A percentile compares a stretch with the other conserved stretches of the same genome.
Conservation (phyloP, 1,284 basidiomycete genomes). For the Xerocomus minutiporus region DNA sequence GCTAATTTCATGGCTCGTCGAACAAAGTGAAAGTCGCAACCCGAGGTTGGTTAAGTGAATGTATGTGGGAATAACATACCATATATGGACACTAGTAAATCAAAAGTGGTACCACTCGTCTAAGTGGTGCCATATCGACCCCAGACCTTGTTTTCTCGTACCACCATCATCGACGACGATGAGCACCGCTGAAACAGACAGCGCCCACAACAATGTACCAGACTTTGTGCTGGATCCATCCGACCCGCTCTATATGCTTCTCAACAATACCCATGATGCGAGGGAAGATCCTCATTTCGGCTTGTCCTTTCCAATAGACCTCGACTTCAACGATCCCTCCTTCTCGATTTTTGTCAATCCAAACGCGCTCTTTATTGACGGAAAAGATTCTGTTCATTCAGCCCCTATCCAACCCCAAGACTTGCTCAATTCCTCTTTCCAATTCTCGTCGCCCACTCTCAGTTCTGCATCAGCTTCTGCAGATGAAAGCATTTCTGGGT, state of each 20-base stretch:
- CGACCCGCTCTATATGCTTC: conserved; percentile 52
- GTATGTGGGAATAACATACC: conserved; percentile 26
- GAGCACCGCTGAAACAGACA: conserved; percentile 16
- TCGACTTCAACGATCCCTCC: conserved; percentile 44
- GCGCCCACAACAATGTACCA: conserved; percentile 1
- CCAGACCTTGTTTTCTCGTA: not conserved
- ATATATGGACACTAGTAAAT: conserved; percentile 10
- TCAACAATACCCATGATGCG: conserved; percentile 40
- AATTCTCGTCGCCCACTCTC: conserved; percentile 36
- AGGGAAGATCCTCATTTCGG: conserved; percentile 46
- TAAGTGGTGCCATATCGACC: conserved; percentile 23
- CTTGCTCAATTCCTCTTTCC: conserved; percentile 35
- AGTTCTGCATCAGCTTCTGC: conserved; percentile 31
- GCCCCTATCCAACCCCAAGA: conserved; percentile 27
- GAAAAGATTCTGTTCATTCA: conserved; percentile 15
- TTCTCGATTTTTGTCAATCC: conserved; percentile 58
- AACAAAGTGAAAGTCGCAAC: not conserved
- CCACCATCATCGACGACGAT: conserved; percentile 13
- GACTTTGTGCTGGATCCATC: conserved; percentile 39
- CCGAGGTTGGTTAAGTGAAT: not conserved
- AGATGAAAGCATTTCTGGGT: conserved; percentile 23
- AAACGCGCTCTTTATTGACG: conserved; percentile 50
- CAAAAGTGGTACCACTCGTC: conserved; percentile 23
- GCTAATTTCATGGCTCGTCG: conserved; percentile 16
- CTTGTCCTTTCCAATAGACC: conserved; percentile 39